Conservation (phyloP, 805 yeast species). For the Priceomyces haplophilus region DNA sequence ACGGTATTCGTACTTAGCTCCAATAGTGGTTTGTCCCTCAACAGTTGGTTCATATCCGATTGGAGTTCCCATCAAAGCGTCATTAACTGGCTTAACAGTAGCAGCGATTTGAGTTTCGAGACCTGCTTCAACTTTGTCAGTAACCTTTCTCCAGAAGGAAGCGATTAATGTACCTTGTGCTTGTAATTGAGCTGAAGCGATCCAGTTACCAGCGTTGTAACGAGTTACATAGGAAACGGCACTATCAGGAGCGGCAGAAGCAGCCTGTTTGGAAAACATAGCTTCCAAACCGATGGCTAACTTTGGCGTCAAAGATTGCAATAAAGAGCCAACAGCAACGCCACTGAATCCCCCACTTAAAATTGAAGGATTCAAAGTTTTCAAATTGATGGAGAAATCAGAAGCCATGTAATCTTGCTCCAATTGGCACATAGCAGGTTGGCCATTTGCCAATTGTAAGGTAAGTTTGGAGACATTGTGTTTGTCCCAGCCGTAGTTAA, state of each 20-base stretch:
- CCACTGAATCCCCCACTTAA: conserved; percentile 73
- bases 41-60: conserved; percentile 80
- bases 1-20: conserved; percentile 97
- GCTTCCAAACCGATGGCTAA: conserved; percentile 91
- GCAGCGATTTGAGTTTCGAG: conserved; percentile 82
- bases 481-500: conserved; percentile 87
- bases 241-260: conserved; percentile 77
- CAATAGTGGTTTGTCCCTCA: conserved; percentile 90
- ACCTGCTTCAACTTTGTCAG: conserved; percentile 94
- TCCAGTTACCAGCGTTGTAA: conserved; percentile 85
- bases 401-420: conserved; percentile 93
- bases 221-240: conserved; percentile 88
- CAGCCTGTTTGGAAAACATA: conserved; percentile 74
- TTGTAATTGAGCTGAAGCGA: conserved; percentile 88
- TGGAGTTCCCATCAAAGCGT: conserved; percentile 73
- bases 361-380: conserved; percentile 84
- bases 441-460: conserved; percentile 81
- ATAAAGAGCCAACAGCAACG: conserved; percentile 84
- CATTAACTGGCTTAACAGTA: conserved; percentile 67
- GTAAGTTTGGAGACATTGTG: conserved; percentile 77
- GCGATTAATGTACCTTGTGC: conserved; percentile 89
- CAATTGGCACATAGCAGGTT: conserved; percentile 90
- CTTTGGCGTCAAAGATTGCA: conserved; percentile 83
- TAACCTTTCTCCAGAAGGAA: conserved; percentile 90
- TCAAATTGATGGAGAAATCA: conserved; percentile 86